Conservation (phyloP, 768 basidiomycete species). For the Pulveroboletus sp. region DNA sequence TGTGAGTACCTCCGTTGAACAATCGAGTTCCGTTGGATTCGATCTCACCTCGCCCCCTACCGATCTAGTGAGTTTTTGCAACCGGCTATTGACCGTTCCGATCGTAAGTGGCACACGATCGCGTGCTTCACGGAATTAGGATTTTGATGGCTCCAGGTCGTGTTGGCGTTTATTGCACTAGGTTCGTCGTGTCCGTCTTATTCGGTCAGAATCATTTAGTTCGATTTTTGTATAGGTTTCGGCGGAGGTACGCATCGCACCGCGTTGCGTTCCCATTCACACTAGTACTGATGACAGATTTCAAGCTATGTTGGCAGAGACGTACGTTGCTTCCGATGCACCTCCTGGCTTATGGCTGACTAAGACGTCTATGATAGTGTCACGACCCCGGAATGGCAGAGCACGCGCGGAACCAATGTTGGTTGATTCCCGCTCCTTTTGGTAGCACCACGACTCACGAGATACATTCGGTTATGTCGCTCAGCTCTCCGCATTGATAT, state of each 20-base stretch:
- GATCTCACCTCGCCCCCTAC: background rate
- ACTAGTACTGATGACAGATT: slow-evolving; percentile 10
- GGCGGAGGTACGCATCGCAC: slow-evolving; percentile 24
- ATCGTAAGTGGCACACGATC: slow-evolving; percentile 26
- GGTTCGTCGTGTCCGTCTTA: slow-evolving; percentile 11
- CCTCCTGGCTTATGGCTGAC: background rate
- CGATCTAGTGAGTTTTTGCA: slow-evolving; percentile 31
- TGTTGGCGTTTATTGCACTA: slow-evolving; percentile 28
- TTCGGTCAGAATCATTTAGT: background rate
- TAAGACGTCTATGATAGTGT: slow-evolving; percentile 11
- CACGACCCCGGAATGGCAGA: slow-evolving; percentile 32
- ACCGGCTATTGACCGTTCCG: slow-evolving; percentile 27
- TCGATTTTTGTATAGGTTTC: slow-evolving; percentile 16
- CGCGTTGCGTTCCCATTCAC: background rate
- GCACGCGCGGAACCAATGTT: slow-evolving; percentile 31
- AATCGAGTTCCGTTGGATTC: background rate
- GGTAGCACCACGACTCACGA: background rate
- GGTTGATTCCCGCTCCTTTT: background rate
- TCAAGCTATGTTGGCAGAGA: slow-evolving; percentile 33
- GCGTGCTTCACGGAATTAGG: background rate
- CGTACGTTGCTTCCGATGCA: slow-evolving; percentile 13
- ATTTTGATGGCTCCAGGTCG: slow-evolving; percentile 12
- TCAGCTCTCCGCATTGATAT: slow-evolving; percentile 31
- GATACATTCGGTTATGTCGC: background rate
- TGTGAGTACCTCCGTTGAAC: slow-evolving; percentile 18